Evolutionary conservation across 176 grass and related monocot species (phyloP).

Genomic region (sorghum (Sorghum bicolor)): Sorghum_bicolor_NCBIv3 NC_012871.2:4029501-4030000

Average conservation of each 20-base stretch:
- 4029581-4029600: conserved; percentile 57
- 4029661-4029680: conserved; percentile 82
- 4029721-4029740: conserved; percentile 84
- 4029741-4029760: conserved; percentile 51
- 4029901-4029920: conserved; percentile 26
- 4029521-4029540: conserved; percentile 48
- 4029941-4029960: conserved; percentile 80
- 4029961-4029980: conserved; percentile 68
- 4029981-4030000: conserved; percentile 51
- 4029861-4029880: neutral
- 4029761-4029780: conserved; percentile 39
- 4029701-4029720: conserved; percentile 62
- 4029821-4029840: conserved; percentile 67
- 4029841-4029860: conserved; percentile 16
- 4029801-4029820: conserved; percentile 62
- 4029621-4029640: conserved; percentile 47
- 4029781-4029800: conserved; percentile 60
- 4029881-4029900: neutral
- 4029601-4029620: conserved; percentile 66
- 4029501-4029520: conserved; percentile 88
- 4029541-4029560: conserved; percentile 62
- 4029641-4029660: conserved; percentile 33
- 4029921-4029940: conserved; percentile 70
- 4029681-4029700: conserved; percentile 58
- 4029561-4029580: conserved; percentile 51